Conservation (phyloP, 108 stramenopile species). For the Cyclostephanos invisitatus region DNA sequence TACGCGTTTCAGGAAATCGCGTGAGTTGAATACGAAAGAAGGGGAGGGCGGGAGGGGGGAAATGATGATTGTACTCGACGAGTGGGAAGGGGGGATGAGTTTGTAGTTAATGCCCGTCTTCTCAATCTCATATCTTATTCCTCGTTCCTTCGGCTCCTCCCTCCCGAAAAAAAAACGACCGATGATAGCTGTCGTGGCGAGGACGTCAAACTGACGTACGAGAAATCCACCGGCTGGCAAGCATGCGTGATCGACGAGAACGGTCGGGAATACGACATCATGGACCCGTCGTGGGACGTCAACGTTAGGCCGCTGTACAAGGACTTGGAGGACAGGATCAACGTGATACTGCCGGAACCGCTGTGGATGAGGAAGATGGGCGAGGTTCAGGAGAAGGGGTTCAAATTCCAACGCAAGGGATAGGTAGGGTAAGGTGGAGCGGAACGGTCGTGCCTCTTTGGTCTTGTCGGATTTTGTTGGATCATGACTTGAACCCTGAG, state of each 20-base stretch:
- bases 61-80: too few relatives aligned
- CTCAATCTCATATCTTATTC: too few relatives aligned
- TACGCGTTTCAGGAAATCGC: constrained; percentile 77
- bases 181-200: constrained; percentile 52
- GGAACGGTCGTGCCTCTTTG: too few relatives aligned
- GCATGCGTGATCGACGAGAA: constrained; percentile 54
- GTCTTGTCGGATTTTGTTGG: too few relatives aligned
- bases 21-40: constrained; percentile 2
- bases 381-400: constrained; percentile 59
- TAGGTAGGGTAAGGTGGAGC: too few relatives aligned
- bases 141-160: neutral
- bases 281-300: constrained; percentile 37
- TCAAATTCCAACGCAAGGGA: constrained; percentile 61
- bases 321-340: constrained; percentile 63
- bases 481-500: too few relatives aligned
- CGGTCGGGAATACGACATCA: constrained; percentile 45
- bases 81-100: too few relatives aligned
- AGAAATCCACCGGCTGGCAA: constrained; percentile 53
- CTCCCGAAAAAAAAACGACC: neutral
- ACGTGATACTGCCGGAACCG: constrained; percentile 64
- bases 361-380: constrained; percentile 76
- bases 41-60: too few relatives aligned
- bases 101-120: too few relatives aligned
- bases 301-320: constrained; percentile 49
- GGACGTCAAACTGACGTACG: constrained; percentile 68